Percentiles rank a stretch among this genome's conserved stretches.
Conservation (phyloP, 805 yeast species). For the Candida anglica region DNA sequence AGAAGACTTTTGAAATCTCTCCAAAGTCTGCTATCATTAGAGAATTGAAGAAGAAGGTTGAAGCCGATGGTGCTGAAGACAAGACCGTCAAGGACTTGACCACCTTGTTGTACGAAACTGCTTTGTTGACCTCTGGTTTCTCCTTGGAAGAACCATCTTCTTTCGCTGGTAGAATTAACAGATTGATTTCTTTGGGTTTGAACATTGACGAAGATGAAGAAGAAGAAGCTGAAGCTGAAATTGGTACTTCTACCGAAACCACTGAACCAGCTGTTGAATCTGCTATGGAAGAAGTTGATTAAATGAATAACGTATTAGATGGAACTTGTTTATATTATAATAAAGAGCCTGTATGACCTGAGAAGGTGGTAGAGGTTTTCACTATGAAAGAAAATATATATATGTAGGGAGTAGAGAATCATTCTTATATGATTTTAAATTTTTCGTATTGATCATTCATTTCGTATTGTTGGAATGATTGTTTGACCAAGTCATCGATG, state of each 20-base stretch:
- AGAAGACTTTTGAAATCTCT: conserved; percentile 98
- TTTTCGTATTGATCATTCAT: not conserved
- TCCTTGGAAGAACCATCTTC: conserved; percentile 97
- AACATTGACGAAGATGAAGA: conserved; percentile 91
- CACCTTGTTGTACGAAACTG: conserved; percentile 94
- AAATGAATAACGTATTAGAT: conserved; percentile 17
- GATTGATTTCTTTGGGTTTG: conserved; percentile 95
- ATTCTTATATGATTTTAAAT: not conserved
- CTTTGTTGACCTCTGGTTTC: conserved; percentile 98
- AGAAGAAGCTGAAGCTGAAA: conserved; percentile 46
- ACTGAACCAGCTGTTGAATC: conserved; percentile 78
- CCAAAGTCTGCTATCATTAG: conserved; percentile 93
- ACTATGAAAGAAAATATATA: too few species aligned
- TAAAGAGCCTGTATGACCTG: too few species aligned
- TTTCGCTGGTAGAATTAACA: conserved; percentile 96
- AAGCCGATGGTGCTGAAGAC: conserved; percentile 95
- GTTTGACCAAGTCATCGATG: conserved; percentile 23
- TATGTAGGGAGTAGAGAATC: not conserved
- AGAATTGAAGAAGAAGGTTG: conserved; percentile 96
- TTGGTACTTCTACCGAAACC: conserved; percentile 42
- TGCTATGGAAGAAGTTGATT: conserved; percentile 99
- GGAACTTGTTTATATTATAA: conserved; percentile 3
- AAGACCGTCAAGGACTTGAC: conserved; percentile 98
- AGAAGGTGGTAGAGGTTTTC: too few species aligned
- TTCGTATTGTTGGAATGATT: not conserved